phyloP scores from a whole-genome alignment of 345 rosid genomes.

The Eucalyptus brandiana region DNA sequence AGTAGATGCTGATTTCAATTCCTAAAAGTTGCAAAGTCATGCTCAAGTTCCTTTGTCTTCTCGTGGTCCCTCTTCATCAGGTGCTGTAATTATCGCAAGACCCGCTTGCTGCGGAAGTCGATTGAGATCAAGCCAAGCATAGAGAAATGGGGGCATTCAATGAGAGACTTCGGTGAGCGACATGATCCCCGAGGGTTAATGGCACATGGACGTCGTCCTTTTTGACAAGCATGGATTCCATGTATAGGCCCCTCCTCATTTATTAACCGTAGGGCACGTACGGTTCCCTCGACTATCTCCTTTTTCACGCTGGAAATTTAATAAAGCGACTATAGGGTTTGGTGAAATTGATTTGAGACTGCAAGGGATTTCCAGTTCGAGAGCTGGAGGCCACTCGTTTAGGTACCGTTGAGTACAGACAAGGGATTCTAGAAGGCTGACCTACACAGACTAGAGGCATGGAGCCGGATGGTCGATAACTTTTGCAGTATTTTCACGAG shows the following conservation, averaged over 20 bases:
- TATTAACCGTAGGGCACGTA: background rate
- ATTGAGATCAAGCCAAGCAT: background rate
- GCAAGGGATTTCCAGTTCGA: background rate
- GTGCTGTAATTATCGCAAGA: background rate
- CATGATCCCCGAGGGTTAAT: background rate
- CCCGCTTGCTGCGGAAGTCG: background rate
- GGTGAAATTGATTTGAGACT: background rate
- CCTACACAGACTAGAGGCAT: background rate
- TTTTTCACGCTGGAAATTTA: background rate
- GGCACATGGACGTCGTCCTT: background rate
- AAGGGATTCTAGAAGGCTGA: background rate
- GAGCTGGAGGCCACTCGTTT: background rate
- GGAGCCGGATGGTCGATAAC: background rate
- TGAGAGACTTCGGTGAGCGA: background rate
- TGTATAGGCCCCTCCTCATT: background rate
- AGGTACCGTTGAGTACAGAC: background rate
- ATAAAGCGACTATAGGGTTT: background rate
- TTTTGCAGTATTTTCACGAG: background rate
- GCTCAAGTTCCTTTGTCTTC: background rate
- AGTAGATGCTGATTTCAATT: background rate
- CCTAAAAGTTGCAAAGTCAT: background rate
- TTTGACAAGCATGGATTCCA: background rate
- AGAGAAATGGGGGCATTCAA: background rate
- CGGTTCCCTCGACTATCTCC: background rate
- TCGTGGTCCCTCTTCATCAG: background rate